A percentile compares a stretch with the other conserved stretches of the same genome.
Conservation (phyloP, 805 yeast genomes). For the Sugiyamaella floridensis region DNA sequence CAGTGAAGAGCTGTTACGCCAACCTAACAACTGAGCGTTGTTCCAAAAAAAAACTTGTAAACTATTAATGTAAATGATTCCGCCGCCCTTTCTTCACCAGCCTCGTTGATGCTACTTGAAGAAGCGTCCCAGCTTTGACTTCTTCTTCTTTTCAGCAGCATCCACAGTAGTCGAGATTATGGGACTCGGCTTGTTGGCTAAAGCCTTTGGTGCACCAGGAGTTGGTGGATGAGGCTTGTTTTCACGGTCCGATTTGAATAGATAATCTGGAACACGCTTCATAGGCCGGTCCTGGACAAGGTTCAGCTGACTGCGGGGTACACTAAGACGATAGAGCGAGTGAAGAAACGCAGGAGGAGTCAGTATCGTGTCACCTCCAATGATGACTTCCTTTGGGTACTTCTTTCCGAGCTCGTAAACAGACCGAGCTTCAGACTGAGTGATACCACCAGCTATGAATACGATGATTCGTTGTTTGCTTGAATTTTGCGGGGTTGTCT, state of each 20-base stretch:
- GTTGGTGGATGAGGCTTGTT: conserved; percentile 3
- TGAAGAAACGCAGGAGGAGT: conserved; percentile 33
- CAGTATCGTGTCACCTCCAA: conserved; percentile 74
- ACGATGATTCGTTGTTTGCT: conserved; percentile 66
- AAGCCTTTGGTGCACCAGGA: not conserved
- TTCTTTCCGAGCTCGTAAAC: conserved; percentile 60
- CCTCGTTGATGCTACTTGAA: not conserved
- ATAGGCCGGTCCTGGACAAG: conserved; percentile 28
- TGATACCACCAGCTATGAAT: conserved; percentile 84
- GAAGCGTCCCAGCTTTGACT: not conserved
- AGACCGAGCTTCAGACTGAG: conserved; percentile 72
- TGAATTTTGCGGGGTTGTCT: conserved; percentile 33
- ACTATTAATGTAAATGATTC: not conserved
- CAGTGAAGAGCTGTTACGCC: too few species aligned
- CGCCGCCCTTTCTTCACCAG: too few species aligned
- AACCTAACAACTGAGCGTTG: too few species aligned
- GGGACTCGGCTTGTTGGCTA: not conserved
- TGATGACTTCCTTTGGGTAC: conserved; percentile 56
- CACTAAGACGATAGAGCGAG: conserved; percentile 24
- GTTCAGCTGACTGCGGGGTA: conserved; percentile 25
- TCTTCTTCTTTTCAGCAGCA: not conserved
- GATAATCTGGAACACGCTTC: conserved; percentile 26
- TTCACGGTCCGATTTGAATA: conserved; percentile 27
- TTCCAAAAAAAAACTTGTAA: too few species aligned
- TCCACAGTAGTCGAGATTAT: not conserved